phyloP scores from a whole-genome alignment of 169 alveolate species.

The Cryptosporidium sp. region DNA sequence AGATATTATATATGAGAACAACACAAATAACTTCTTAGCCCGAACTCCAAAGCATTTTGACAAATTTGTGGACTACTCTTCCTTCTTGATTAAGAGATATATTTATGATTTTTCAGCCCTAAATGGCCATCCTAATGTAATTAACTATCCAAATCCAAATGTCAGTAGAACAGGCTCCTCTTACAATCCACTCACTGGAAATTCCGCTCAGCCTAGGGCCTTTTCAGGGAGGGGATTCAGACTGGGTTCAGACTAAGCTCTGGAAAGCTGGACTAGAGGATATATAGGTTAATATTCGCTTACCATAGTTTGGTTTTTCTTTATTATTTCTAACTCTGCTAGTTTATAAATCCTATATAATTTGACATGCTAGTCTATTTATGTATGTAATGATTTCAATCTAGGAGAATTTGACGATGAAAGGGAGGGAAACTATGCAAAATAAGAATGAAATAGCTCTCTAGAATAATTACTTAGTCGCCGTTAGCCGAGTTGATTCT shows the following conservation, averaged over 20 bases:
- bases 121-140: slow-evolving; percentile 50
- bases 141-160: slow-evolving; percentile 20
- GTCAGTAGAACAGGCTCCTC: slow-evolving; percentile 47
- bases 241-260: slow-evolving; percentile 79
- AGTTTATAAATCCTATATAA: neutral
- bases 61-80: slow-evolving; percentile 76
- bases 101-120: slow-evolving; percentile 68
- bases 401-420: neutral
- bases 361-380: neutral
- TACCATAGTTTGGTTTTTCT: neutral
- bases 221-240: slow-evolving; percentile 86
- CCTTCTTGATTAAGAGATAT: slow-evolving; percentile 75
- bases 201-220: slow-evolving; percentile 76
- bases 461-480: neutral
- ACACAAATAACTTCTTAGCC: slow-evolving; percentile 77
- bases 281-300: neutral
- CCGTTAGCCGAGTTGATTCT: neutral
- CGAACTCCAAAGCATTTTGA: slow-evolving; percentile 82
- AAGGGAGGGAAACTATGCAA: neutral
- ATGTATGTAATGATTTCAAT: no score
- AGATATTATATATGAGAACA: slow-evolving; percentile 87
- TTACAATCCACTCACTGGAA: slow-evolving; percentile 41
- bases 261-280: neutral
- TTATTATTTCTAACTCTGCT: neutral
- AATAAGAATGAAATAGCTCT: neutral